Evolutionary conservation across 1,284 basidiomycete genomes (phyloP), one percentile per base, ranked within the genome.

Genomic region (Melampsora americana): DNA sequence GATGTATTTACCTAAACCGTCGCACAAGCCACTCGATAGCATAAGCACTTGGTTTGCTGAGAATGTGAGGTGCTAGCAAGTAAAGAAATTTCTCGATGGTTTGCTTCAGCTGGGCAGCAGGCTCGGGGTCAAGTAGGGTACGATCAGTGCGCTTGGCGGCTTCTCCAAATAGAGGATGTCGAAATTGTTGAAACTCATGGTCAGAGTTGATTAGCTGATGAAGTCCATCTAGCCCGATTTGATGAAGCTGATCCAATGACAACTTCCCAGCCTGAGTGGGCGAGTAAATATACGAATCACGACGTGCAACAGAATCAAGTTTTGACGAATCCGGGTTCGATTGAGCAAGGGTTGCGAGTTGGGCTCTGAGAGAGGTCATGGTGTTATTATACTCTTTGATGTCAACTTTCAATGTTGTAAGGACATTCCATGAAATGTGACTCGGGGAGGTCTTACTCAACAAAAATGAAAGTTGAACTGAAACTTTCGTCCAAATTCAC

Each of bases 11-110:
- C 93, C 93, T 89, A 84, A 97, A 98, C 75, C 94, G 86, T 79
- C 93, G 86, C 3, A 99, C 92, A 30, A 99, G 87, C 95, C 95
- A 99, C 82, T 99, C 95, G 44, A 99, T 82, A n/a, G 92, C 88
- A 83, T 92, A 94, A 53, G 90, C 90, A 0, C 92, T 88, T 0
- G 92, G 90, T 72, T 89, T 86, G 72, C 94, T 90, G 82, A 93
- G 86, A 48, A 99, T 84, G 85, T 90, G 91, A 20, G 89, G 89
- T 0, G 92, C 92, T 2, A 99, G 84, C 44, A 90, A 83, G 53
- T 87, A 83, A 46, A 98, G 82, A 79, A 93, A 91, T 9, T 85
- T 85, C 61, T 86, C 85, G 70, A 97, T 86, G 1, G 85, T 84
- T 9, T 78, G 81, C 81, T 92, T 86, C 77, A 95, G 84, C 71